Base-by-base conservation (phyloP, 805 yeast genomes). In the Saccharomycopsis guyanensis region DNA sequence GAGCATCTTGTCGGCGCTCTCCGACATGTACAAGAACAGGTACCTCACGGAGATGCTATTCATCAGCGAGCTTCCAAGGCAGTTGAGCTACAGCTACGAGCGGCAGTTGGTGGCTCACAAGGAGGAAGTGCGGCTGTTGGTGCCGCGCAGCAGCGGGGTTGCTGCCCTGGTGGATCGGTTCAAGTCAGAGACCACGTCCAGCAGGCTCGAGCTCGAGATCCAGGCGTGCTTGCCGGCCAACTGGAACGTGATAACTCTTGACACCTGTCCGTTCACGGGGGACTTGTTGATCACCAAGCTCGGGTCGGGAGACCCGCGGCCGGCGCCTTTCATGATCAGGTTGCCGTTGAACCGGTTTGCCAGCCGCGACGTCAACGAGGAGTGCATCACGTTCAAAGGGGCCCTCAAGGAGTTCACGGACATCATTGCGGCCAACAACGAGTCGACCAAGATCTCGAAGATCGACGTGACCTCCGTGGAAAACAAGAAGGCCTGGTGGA, bases 401-500 rank as follows among this genome's bases (percentile, higher is more conserved):
- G 78, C 78, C 0, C 58, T 72, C 32, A 50, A 56, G 0, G 77
- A 73, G 42, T 59, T 85, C 36, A 56, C 64, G 3, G 51, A 57
- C 0, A 80, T 89, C 4, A 80, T 88, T 19, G 53, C 60, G 0
- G 69, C 70, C 43, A 87, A 91, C 58, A 78, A 85, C 53, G 55
- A 60, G 3, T 75, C 86, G 0, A 81, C 91, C 0, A 70, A 73
- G 18, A 23, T 47, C 24, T 43, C 53, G 4, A 40, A 25, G 22
- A 29, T 12, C 8, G 23, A 27, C 18, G 42, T 38, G 2, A 32
- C 24, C 8, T 38, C 52, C 15, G 49, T 62, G 0, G 75, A 72
- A 29, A 82, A 80, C 25, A 69, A 87, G 42, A 72, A 70, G 39
- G 53, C 65, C 5, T 91, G 97, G 96, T 93, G 97, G 95, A 69